Evolutionary conservation across 345 rosid species (phyloP).

Genomic region (Lepidium africanum): DNA sequence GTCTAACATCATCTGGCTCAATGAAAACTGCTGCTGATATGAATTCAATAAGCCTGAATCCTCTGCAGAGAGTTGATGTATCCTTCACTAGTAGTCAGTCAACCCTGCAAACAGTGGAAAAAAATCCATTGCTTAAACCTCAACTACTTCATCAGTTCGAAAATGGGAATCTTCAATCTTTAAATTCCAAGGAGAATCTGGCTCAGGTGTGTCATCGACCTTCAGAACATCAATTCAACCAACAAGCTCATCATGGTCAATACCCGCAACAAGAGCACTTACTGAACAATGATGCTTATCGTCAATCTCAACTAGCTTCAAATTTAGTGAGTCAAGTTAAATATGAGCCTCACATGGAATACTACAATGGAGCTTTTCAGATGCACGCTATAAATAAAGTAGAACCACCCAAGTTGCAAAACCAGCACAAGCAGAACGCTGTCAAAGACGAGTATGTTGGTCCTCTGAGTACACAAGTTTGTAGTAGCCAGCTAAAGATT

Average conservation of each 20-base stretch:
- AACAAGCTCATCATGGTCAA: constrained; percentile 45
- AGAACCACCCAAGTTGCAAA: constrained; percentile 49
- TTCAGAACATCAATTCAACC: constrained; percentile 50
- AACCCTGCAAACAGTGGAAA: constrained; percentile 44
- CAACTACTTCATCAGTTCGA: constrained; percentile 54
- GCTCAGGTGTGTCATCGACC: constrained; percentile 56
- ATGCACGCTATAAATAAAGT: constrained; percentile 45
- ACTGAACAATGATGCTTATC: constrained; percentile 43
- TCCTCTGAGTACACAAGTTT: constrained; percentile 33
- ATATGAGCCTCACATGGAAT: constrained; percentile 59
- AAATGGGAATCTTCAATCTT: constrained; percentile 56
- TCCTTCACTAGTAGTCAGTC: constrained; percentile 45
- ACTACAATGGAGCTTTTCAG: constrained; percentile 39
- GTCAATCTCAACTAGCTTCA: constrained; percentile 45
- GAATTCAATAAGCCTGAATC: constrained; percentile 41
- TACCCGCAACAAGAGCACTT: constrained; percentile 51
- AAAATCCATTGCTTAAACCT: constrained; percentile 35
- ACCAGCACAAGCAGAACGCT: constrained; percentile 51
- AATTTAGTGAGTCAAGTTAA: constrained; percentile 51
- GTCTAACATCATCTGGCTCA: constrained; percentile 46
- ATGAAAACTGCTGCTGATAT: constrained; percentile 43
- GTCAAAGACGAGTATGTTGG: constrained; percentile 38
- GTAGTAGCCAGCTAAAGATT: constrained; percentile 36
- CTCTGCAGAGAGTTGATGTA: constrained; percentile 46
- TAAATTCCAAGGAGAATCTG: constrained; percentile 43